Percentiles rank a stretch among this genome's conserved stretches.
Evolutionary conservation across 345 rosid genomes (phyloP).

Genomic region (Melaleuca quinquenervia): DNA sequence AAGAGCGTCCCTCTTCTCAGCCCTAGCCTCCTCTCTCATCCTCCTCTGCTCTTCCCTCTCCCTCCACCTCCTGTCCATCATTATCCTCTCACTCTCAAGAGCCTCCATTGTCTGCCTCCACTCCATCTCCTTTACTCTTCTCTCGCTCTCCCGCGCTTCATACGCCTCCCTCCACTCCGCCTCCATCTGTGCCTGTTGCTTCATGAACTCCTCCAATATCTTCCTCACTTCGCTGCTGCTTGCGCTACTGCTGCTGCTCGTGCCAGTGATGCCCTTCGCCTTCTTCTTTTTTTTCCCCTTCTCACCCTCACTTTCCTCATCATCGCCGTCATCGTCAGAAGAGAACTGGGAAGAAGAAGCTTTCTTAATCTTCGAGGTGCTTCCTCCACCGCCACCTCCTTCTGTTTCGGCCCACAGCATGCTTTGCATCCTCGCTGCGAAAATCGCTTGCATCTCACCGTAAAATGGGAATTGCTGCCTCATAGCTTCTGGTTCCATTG

Average conservation of each 20-base stretch:
- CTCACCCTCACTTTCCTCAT: constrained; percentile 44
- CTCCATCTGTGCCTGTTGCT: constrained; percentile 71
- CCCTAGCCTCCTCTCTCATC: constrained; percentile 81
- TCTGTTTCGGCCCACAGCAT: constrained; percentile 71
- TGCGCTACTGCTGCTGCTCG: neutral
- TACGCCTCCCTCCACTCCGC: constrained; percentile 78
- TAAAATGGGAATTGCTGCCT: constrained; percentile 85
- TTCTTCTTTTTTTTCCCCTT: constrained; percentile 42
- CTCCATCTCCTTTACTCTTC: constrained; percentile 69
- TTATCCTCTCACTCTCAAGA: constrained; percentile 74
- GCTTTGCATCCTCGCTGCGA: constrained; percentile 53
- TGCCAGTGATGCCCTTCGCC: constrained; percentile 13
- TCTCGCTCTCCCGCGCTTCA: constrained; percentile 68
- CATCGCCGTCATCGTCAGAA: constrained; percentile 72
- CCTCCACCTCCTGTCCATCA: constrained; percentile 79
- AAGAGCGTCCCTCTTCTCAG: constrained; percentile 83
- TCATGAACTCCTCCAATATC: constrained; percentile 68
- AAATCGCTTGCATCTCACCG: constrained; percentile 64
- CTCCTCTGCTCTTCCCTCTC: constrained; percentile 91
- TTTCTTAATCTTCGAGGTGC: constrained; percentile 36
- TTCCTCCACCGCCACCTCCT: constrained; percentile 32
- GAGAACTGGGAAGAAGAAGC: constrained; percentile 30
- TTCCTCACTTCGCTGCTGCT: constrained; percentile 25
- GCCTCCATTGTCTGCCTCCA: constrained; percentile 86
- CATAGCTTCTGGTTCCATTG: constrained; percentile 56